Percentiles rank a stretch among this genome's conserved stretches.
Conservation (phyloP, 306 rosid genomes). For the Citrullus colocynthis region DNA sequence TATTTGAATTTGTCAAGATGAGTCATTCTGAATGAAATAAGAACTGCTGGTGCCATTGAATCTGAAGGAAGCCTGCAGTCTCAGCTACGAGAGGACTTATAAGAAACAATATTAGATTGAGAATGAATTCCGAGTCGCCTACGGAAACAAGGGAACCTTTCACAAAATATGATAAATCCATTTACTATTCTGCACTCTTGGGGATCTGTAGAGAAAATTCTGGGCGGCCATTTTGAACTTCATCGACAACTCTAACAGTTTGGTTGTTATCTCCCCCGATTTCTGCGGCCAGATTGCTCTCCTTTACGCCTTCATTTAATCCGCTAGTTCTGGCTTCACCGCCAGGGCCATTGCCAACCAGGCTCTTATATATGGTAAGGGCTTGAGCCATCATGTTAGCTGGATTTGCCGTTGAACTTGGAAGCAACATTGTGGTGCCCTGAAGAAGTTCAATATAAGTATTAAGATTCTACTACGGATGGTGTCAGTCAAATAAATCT, state of each 20-base stretch:
- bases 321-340: constrained; percentile 19
- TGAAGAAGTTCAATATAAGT: constrained; percentile 12
- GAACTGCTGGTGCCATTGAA: neutral
- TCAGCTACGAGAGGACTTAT: neutral
- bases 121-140: neutral
- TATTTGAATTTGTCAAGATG: neutral
- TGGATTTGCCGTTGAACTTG: constrained; percentile 76
- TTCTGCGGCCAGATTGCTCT: constrained; percentile 20
- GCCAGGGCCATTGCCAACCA: constrained; percentile 39
- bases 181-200: constrained; percentile 21
- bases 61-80: neutral
- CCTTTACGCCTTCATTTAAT: constrained; percentile 18
- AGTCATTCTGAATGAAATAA: neutral
- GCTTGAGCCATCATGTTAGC: constrained; percentile 95
- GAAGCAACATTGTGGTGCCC: constrained; percentile 95
- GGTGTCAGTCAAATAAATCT: neutral
- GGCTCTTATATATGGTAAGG: constrained; percentile 70
- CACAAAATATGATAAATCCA: neutral
- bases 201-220: constrained; percentile 63
- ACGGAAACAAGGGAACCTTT: neutral
- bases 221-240: constrained; percentile 13
- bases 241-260: constrained; percentile 5
- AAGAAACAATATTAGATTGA: neutral
- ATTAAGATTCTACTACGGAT: neutral
- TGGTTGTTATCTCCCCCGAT: constrained; percentile 9